Percentiles rank a stretch among this genome's conserved stretches.
These are phyloP conservation scores for Eucalyptus erythrocorys DNA, from an alignment of 345 rosid genomes.

Conservation along the genomic window DNA sequence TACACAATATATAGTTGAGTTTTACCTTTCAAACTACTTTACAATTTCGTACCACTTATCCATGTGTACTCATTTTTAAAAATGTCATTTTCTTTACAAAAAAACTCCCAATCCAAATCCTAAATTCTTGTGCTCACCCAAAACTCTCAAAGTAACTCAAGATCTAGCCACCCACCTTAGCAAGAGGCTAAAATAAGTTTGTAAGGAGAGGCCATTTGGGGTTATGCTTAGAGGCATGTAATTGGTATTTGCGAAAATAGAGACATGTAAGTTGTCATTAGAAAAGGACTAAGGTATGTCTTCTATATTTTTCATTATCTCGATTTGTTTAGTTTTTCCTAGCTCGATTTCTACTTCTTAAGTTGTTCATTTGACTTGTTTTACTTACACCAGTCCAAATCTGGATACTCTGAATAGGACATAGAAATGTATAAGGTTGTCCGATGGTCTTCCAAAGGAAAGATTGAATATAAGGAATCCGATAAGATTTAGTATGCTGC, in stretches of 20 bases:
- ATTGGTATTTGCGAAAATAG: background rate
- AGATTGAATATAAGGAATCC: background rate
- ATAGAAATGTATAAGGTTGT: background rate
- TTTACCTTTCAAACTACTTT: background rate
- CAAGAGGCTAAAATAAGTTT: background rate
- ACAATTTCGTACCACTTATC: background rate
- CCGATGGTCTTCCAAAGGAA: background rate
- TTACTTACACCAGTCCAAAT: background rate
- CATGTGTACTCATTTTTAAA: background rate
- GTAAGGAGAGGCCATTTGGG: background rate
- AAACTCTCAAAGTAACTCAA: background rate
- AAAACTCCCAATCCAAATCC: background rate
- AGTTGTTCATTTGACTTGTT: background rate
- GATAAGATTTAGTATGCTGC: background rate
- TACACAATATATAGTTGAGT: background rate
- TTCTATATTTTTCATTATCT: background rate
- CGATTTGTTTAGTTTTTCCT: background rate
- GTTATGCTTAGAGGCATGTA: background rate
- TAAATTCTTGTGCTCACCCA: background rate
- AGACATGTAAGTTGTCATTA: background rate
- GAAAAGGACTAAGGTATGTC: background rate
- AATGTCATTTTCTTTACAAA: background rate
- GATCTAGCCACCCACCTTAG: background rate
- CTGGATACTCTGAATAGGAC: background rate
- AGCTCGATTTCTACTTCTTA: background rate